Base-by-base conservation (phyloP, 1,139 yeast species). In the Suhomyces taliae region DNA sequence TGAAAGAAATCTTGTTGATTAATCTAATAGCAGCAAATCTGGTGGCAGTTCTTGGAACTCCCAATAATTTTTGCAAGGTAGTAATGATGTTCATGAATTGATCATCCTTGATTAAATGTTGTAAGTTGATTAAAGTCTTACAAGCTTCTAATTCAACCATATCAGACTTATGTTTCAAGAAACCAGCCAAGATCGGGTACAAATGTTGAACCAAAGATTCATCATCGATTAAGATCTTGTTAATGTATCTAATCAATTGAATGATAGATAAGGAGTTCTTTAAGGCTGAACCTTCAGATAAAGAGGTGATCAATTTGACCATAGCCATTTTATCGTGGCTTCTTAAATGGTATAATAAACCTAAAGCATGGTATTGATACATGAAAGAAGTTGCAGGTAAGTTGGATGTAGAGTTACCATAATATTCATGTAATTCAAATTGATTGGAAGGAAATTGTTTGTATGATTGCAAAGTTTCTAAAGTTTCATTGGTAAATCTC, bases 281-380 rank as follows among this genome's bases (percentile, higher is more conserved):
- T 63, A 87, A 72, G 8, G 88, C 74, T 14, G 78, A 70, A 36
- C 82, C 80, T 49, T 81, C 83, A 43, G 85, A 74, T 61, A 89
- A 82, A 49, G 89, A 88, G 56, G 91, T 90, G 60, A 91, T 87
- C 74, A 93, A 78, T 68, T 91, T 93, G 79, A 90, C 82, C 61
- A 93, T 75, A 2, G 97, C 96, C 95, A 93, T 90, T 60, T 87
- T 86, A 66, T 93, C 99, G 64, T 88, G 96, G 60, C 86, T 84
- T 65, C 96, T 83, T 67, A 95, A 79, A 58, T 87, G 89, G 66
- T 90, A 91, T 59, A 95, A 74, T 60, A 93, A 78, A 26, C 97
- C 97, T 59, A 93, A 75, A 5, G 99, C 98, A 67, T 93, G 99
- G 71, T 91, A 93, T 72, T 93, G 99, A 53, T 95, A 81, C 79